These are phyloP conservation scores for Aristolochia californica DNA, from an alignment of 164 flowering plant genomes.

Conservation along the genomic window DNA sequence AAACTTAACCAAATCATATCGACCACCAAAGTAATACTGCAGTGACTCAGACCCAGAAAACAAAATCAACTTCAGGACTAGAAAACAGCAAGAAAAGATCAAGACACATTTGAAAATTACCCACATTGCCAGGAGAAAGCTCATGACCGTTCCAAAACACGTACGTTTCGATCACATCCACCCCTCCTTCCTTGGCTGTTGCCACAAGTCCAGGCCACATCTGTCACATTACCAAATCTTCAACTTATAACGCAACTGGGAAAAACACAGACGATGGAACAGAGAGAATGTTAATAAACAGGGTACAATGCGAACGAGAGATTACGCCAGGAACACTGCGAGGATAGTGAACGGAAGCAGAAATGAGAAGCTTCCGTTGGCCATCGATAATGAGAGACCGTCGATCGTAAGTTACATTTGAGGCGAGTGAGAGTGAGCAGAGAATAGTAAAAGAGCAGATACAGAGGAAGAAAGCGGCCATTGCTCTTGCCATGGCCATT, in stretches of 20 bases:
- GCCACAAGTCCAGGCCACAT: constrained; percentile 94
- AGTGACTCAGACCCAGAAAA: neutral
- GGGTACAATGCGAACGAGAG: neutral
- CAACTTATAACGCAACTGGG: neutral
- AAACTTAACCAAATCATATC: constrained; percentile 80
- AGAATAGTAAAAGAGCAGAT: constrained; percentile 4
- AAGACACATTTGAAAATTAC: constrained; percentile 5
- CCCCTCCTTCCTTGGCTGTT: constrained; percentile 85
- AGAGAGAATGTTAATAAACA: neutral
- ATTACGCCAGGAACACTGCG: constrained; percentile 89
- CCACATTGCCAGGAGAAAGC: constrained; percentile 65
- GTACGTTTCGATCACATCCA: constrained; percentile 74
- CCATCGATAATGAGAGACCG: constrained; percentile 79
- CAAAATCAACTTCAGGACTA: neutral
- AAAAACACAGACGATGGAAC: constrained; percentile 1
- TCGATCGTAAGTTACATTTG: constrained; percentile 62
- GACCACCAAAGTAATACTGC: constrained; percentile 78
- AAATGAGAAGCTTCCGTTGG: constrained; percentile 65
- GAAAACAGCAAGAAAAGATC: neutral
- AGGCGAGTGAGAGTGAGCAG: constrained; percentile 11
- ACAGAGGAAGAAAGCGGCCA: neutral
- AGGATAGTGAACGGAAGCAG: constrained; percentile 90
- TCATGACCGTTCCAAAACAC: constrained; percentile 99
- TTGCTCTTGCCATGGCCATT: neutral
- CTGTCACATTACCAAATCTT: constrained; percentile 18